Conservation (phyloP, 768 basidiomycete species). For the Panellus pusillus region DNA sequence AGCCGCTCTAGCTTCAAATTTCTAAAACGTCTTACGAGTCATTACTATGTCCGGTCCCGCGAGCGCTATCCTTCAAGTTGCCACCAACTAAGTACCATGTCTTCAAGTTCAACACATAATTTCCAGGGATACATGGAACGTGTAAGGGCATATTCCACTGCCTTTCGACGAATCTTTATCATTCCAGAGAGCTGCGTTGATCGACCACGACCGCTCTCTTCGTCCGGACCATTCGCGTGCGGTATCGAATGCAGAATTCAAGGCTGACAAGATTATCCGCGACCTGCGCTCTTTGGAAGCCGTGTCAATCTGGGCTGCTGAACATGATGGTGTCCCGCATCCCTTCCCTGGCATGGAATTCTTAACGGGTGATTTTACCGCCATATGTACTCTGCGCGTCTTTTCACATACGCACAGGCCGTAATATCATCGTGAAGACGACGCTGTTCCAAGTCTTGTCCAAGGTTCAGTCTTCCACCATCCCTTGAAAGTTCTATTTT, state of each 20-base stretch:
- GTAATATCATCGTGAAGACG: conserved; percentile 58
- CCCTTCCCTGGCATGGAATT: conserved; percentile 81
- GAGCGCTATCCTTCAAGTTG: no score
- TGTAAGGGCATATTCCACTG: no score
- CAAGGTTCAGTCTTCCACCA: conserved; percentile 40
- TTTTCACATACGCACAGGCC: conserved; percentile 35
- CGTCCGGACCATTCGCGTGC: conserved; percentile 45
- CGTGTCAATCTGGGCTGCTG: conserved; percentile 55
- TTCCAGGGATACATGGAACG: conserved; percentile 30
- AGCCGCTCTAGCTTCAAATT: no score
- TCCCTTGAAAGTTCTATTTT: neutral
- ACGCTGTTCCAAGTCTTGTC: conserved; percentile 59
- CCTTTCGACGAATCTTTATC: no score
- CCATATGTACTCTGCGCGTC: neutral
- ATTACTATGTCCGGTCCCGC: no score
- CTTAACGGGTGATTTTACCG: conserved; percentile 51
- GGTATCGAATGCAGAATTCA: conserved; percentile 39
- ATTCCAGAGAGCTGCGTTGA: conserved; percentile 34
- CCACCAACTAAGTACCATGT: no score
- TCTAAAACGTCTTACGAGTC: no score
- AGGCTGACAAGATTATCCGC: conserved; percentile 60
- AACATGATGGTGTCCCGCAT: conserved; percentile 50
- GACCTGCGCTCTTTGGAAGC: conserved; percentile 56
- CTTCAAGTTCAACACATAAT: neutral
- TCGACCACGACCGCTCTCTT: conserved; percentile 46